These are phyloP conservation scores for Calonectria pteridis DNA, from an alignment of 2,329 filamentous ascomycete genomes.

Conservation along the genomic window DNA sequence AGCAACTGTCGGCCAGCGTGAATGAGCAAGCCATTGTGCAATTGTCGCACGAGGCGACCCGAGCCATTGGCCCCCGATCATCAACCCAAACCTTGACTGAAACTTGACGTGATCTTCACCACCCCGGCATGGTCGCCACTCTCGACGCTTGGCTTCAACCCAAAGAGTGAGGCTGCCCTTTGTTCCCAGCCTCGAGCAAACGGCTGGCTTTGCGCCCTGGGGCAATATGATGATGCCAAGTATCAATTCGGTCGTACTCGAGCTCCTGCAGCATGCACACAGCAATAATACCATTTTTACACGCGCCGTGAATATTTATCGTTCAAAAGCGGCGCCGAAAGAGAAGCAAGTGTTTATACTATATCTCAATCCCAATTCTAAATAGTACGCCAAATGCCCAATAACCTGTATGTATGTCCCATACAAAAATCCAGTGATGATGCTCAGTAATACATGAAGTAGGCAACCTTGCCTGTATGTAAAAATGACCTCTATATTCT, in stretches of 20 bases:
- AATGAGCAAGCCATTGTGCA: conserved; percentile 17
- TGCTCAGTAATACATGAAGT: conserved; percentile 33
- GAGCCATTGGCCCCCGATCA: conserved; percentile 12
- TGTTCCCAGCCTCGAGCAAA: conserved; percentile 18
- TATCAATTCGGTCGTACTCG: conserved; percentile 18
- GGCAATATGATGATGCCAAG: not conserved
- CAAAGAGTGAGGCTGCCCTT: conserved; percentile 23
- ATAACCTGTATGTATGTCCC: conserved; percentile 35
- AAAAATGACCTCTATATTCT: conserved; percentile 27
- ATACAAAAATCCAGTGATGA: conserved; percentile 27
- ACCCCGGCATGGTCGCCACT: not conserved
- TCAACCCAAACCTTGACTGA: conserved; percentile 7
- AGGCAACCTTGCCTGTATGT: conserved; percentile 2
- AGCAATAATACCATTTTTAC: not conserved
- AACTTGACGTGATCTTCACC: conserved; percentile 22
- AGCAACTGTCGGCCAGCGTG: conserved; percentile 17
- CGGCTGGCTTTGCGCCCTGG: conserved; percentile 12
- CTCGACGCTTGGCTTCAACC: conserved; percentile 15
- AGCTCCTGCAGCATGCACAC: not conserved
- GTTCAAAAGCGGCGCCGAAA: not conserved
- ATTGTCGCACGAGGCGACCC: conserved; percentile 11
- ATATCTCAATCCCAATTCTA: conserved; percentile 29
- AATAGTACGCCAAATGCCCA: conserved; percentile 29
- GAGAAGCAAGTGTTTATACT: conserved; percentile 1
- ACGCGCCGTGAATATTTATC: not conserved